A percentile compares a stretch with the other conserved stretches of the same genome.
Evolutionary conservation across 768 basidiomycete species (phyloP).

Genomic region (Tylopilus felleus): DNA sequence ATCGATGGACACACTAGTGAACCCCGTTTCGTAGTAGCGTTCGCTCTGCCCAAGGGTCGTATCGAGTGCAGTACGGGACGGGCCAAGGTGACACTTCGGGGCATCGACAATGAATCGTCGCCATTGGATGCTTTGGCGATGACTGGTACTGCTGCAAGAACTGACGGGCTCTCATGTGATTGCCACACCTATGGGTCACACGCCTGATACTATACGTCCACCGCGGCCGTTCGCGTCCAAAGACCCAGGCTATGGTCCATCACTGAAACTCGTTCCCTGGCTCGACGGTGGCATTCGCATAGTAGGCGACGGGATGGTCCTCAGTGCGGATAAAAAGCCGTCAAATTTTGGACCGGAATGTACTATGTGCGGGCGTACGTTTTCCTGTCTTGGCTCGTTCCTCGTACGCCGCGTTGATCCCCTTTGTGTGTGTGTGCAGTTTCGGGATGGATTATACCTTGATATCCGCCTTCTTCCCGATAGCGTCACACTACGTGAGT

Average conservation of each 20-base stretch:
- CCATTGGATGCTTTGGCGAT: too few species aligned
- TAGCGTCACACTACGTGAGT: too few species aligned
- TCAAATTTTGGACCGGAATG: conserved; percentile 95
- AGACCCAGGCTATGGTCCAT: conserved; percentile 95
- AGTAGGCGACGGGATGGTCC: conserved; percentile 86
- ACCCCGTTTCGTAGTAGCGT: too few species aligned
- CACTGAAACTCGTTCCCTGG: conserved; percentile 83
- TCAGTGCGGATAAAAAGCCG: conserved; percentile 95
- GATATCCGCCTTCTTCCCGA: too few species aligned
- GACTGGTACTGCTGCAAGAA: too few species aligned
- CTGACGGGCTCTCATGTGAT: too few species aligned
- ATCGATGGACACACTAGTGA: too few species aligned
- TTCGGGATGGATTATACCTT: conserved; percentile 92
- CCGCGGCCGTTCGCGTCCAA: conserved; percentile 81
- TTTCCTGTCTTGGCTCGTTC: conserved; percentile 4
- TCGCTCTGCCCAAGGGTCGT: too few species aligned
- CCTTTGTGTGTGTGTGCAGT: conserved; percentile 36
- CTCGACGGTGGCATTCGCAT: conserved; percentile 81
- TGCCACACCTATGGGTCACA: conserved; percentile 94
- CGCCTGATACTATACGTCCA: conserved; percentile 90
- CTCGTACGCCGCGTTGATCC: background rate
- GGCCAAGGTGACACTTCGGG: too few species aligned
- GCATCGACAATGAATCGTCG: too few species aligned
- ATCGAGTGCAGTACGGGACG: too few species aligned
- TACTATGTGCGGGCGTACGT: conserved; percentile 78